phyloP scores from a whole-genome alignment of 108 stramenopile genomes.

The Cyclotella cryptica region DNA sequence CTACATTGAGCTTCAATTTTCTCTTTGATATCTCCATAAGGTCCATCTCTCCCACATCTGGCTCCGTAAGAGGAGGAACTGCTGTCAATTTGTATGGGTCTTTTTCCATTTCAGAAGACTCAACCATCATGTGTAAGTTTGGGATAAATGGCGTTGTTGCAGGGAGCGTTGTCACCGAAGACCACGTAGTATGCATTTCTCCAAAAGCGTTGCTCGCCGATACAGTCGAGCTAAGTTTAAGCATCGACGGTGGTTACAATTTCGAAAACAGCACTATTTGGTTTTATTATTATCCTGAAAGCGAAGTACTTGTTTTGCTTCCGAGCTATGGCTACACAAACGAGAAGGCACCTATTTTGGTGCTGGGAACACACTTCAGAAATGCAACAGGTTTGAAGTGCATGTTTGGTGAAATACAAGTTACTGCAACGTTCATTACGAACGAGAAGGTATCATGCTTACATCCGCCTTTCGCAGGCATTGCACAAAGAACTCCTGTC shows the following conservation, averaged over 20 bases:
- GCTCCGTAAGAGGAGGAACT: slow-evolving; percentile 44
- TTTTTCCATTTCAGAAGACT: slow-evolving; percentile 9
- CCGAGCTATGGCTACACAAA: slow-evolving; percentile 37
- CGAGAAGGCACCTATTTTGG: slow-evolving; percentile 22
- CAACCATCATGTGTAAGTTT: slow-evolving; percentile 36
- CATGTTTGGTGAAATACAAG: slow-evolving; percentile 34
- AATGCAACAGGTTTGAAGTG: slow-evolving; percentile 38
- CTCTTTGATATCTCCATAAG: slow-evolving; percentile 28
- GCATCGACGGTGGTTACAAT: slow-evolving; percentile 32
- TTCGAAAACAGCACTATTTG: slow-evolving; percentile 29
- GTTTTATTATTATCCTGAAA: slow-evolving; percentile 49
- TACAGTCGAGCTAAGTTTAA: slow-evolving; percentile 41
- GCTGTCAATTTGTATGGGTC: slow-evolving; percentile 35
- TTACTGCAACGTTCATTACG: slow-evolving; percentile 36
- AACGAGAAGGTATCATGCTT: slow-evolving; percentile 31
- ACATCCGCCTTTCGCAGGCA: slow-evolving; percentile 11
- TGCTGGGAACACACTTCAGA: slow-evolving; percentile 43
- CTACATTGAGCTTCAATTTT: slow-evolving; percentile 32
- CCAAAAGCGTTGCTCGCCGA: slow-evolving; percentile 15
- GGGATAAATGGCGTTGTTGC: slow-evolving; percentile 29
- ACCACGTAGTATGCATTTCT: slow-evolving; percentile 35
- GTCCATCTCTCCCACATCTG: slow-evolving; percentile 33
- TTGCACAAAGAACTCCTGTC: slow-evolving; percentile 16
- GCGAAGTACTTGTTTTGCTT: slow-evolving; percentile 27
- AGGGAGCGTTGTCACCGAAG: slow-evolving; percentile 30